Base-by-base conservation (phyloP, 306 rosid genomes). In the Casuarina glauca region DNA sequence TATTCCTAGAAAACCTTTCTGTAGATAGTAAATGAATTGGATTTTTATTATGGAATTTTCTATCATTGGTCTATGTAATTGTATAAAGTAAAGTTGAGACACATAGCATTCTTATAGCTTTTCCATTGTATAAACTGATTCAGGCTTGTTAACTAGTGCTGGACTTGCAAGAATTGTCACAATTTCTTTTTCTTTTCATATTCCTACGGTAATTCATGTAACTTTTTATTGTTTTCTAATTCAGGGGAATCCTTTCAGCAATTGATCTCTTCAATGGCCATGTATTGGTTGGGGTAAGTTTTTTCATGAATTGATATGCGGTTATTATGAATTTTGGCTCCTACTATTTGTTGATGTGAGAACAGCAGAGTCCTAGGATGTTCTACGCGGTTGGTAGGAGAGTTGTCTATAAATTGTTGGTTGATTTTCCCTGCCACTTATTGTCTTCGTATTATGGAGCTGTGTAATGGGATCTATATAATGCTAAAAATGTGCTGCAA, bases 231-330 rank as follows among this genome's bases (percentile, higher is more conserved):
- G n/a, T 58, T 61, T 69, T 60, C 49, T 43, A 82, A 76, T 82
- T 79, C 96, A 95, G 99, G 87, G 99, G 97, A 71, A 93, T 95
- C 82, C 94, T 95, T 79, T 89, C 99, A 5, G 99, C 99, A 82
- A 76, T 93, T 74, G 97, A 91, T 81, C 90, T 91, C 81, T 91
- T 95, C 82, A 86, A 96, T 82, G 90, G 69, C 32, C 93, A 95
- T 82, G 81, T 83, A 61, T 76, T 95, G 85, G 96, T 91, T 74
- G 99, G 97, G 93, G 99, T 95, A 90, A 93, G 99, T 87, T 87
- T 50, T 57, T 78, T 55, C 15, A 43, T 69, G 45, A 53, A 54
- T 7, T 32, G 70, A 54, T 76, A 58, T 44, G 48, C 8, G 8
- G 5, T 44, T 9, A 4, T 44, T 44, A 69, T 53, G 55, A 48